Evolutionary conservation across 2,329 filamentous ascomycete species (phyloP).

Genomic region (Pseudocercospora eumusae): DNA sequence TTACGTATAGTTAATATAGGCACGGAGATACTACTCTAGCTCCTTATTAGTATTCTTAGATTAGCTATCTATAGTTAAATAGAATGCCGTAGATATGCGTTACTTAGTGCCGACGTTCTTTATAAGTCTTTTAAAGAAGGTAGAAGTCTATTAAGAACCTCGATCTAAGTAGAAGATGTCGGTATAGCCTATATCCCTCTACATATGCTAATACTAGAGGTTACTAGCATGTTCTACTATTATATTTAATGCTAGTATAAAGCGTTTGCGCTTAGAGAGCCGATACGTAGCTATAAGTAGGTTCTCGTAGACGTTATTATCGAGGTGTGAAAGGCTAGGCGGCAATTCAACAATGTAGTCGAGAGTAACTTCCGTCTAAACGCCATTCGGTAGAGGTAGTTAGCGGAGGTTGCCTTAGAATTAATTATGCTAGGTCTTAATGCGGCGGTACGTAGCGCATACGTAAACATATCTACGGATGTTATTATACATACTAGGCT

Average conservation of each 20-base stretch:
- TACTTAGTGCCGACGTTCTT: neutral
- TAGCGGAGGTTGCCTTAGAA: neutral
- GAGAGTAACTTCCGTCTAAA: neutral
- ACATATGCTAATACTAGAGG: neutral
- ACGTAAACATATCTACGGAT: neutral
- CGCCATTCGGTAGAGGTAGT: neutral
- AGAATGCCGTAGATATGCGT: slow-evolving; percentile 1
- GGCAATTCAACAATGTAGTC: neutral
- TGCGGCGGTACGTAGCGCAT: neutral
- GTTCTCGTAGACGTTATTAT: neutral
- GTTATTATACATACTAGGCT: neutral
- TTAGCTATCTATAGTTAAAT: neutral
- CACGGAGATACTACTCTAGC: neutral
- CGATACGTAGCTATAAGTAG: neutral
- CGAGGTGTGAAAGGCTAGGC: neutral
- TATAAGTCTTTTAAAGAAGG: neutral
- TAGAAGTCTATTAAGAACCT: neutral
- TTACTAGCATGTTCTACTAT: neutral
- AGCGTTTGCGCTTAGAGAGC: neutral
- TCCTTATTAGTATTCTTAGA: slow-evolving; percentile 7
- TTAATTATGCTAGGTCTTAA: neutral
- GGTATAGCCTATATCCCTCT: neutral
- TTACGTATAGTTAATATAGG: neutral
- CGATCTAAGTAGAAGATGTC: neutral
- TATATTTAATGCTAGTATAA: neutral